Evolutionary conservation across 2,329 filamentous ascomycete genomes (phyloP), one percentile per base, ranked within the genome.

Genomic region (Claviceps humidiphila): DNA sequence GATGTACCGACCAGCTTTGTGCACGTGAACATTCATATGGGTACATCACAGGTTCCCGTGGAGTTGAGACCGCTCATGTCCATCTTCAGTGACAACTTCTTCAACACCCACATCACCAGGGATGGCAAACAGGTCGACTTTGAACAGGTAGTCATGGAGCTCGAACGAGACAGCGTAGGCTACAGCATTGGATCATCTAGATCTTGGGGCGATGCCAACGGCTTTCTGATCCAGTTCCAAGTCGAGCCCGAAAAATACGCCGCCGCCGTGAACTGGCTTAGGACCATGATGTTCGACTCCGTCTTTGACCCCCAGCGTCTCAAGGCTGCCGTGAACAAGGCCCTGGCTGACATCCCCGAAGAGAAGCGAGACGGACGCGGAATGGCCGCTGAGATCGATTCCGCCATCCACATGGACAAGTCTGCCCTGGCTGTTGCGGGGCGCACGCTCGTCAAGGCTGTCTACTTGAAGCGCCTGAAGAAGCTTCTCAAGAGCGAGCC

Each of bases 1-100:
- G 84, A 95, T 62, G 89, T 97, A 14, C 84, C 85, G 2, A 94
- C 88, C 54, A 95, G 89, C 63, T 98, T 98, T 65, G 89, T 95
- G 6, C 85, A 91, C 59, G 77, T 97, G 53, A 84, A 81, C 47
- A 69, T 97, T 22, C 81, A 93, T 52, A 74, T 97, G 49, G 88
- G 88, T 50, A 95, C 89, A 0, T 78, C 82, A 2, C 74, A 80
- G 37, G 74, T 96, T 1, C 88, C 90, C 0, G 77, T 85, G n/a
- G 80, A 90, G 57, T 77, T 91, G 54, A 89, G 91, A 63, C 93
- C 93, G 3, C 70, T 98, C 22, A 74, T 97, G 47, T 78, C 84
- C 3, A 76, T 97, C 42, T 97, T 95, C 63, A 83, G 82, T 34
- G 87, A 90, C 63, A 93, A 91, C 63, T 95, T 97, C 72, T 98